Evolutionary conservation across 495 filamentous ascomycete species (phyloP).

Genomic region (Terfezia claveryi): DNA sequence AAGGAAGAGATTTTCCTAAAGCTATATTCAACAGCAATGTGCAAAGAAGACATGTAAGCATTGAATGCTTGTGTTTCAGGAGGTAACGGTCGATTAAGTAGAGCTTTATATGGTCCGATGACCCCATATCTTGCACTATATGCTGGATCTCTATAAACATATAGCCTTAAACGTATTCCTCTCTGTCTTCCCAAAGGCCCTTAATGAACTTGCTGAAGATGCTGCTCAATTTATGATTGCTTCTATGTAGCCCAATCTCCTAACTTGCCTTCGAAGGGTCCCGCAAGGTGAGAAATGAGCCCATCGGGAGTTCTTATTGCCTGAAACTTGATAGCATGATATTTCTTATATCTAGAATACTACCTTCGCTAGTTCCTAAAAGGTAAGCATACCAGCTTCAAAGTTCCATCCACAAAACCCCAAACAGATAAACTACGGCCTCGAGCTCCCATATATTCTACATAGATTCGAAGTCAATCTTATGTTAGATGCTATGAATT

Average conservation of each 20-base stretch:
- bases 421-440: too few species aligned
- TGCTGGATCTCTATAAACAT: not conserved
- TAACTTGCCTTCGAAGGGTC: not conserved
- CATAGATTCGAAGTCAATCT: too few species aligned
- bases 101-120: not conserved
- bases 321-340: too few species aligned
- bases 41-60: not conserved
- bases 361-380: too few species aligned
- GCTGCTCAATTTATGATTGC: not conserved
- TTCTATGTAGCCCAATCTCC: not conserved
- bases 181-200: not conserved
- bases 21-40: not conserved
- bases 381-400: too few species aligned
- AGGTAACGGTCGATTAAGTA: not conserved
- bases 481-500: too few species aligned
- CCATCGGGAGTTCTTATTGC: too few species aligned
- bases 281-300: not conserved
- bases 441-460: too few species aligned
- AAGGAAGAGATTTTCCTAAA: not conserved
- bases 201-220: not conserved
- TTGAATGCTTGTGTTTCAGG: not conserved
- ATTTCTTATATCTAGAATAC: too few species aligned
- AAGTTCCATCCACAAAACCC: too few species aligned
- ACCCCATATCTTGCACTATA: not conserved
- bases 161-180: not conserved